Percentiles rank a stretch among this genome's conserved stretches.
These are phyloP conservation scores for Cladorrhinum samala DNA, from an alignment of 495 filamentous ascomycete genomes.

Conservation along the genomic window DNA sequence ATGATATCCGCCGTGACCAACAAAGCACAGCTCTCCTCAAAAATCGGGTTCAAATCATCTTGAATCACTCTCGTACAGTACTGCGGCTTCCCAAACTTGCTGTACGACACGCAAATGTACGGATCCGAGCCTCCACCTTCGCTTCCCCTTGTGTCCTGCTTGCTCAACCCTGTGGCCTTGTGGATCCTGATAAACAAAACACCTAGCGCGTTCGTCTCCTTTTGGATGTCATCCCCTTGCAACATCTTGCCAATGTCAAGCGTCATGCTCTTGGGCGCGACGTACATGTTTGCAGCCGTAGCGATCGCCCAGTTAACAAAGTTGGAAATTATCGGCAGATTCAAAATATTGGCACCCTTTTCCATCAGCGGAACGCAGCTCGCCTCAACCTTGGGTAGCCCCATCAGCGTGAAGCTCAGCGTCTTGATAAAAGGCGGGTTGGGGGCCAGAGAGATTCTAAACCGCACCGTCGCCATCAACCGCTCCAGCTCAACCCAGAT, in stretches of 20 bases:
- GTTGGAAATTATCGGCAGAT: slow-evolving; percentile 87
- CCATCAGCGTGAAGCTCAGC: slow-evolving; percentile 89
- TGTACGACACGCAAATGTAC: slow-evolving; percentile 67
- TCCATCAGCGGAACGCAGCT: slow-evolving; percentile 89
- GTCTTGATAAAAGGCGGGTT: slow-evolving; percentile 88
- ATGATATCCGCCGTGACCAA: slow-evolving; percentile 82
- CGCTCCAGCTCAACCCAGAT: slow-evolving; percentile 84
- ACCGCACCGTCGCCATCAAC: slow-evolving; percentile 76
- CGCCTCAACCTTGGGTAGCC: slow-evolving; percentile 79
- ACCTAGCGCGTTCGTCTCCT: slow-evolving; percentile 78
- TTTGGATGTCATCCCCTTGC: slow-evolving; percentile 81
- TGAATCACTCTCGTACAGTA: slow-evolving; percentile 94
- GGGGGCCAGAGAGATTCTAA: slow-evolving; percentile 78
- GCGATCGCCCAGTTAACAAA: slow-evolving; percentile 96
- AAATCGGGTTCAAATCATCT: slow-evolving; percentile 89
- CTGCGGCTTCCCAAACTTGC: slow-evolving; percentile 94
- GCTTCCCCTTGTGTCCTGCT: slow-evolving; percentile 80
- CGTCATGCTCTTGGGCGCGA: slow-evolving; percentile 93
- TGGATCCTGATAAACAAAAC: slow-evolving; percentile 89
- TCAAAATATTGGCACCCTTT: slow-evolving; percentile 83
- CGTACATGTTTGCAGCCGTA: slow-evolving; percentile 80
- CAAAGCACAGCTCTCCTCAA: slow-evolving; percentile 83
- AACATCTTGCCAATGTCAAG: slow-evolving; percentile 87
- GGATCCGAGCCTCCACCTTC: slow-evolving; percentile 89
- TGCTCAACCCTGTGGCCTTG: slow-evolving; percentile 77